Evolutionary conservation across 129 eudicot genomes (phyloP).

Genomic region (Calendula officinalis): DNA sequence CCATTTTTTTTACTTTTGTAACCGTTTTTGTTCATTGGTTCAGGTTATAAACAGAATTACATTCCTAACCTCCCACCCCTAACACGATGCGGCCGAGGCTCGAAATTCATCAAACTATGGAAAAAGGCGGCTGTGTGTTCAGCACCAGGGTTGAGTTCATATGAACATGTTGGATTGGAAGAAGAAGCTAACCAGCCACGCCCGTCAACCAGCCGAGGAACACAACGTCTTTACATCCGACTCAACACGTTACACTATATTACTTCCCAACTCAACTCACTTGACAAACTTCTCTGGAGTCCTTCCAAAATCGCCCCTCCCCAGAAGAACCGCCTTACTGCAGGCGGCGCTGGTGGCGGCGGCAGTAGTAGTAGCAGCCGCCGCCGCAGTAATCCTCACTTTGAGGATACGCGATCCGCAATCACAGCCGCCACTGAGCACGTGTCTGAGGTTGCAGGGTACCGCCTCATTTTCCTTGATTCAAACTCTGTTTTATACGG

Average conservation of each 20-base stretch:
- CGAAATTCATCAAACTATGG: slow-evolving; percentile 68
- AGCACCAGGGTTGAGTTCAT: slow-evolving; percentile 26
- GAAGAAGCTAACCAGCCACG: slow-evolving; percentile 54
- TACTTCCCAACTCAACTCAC: slow-evolving; percentile 53
- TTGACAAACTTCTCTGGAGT: slow-evolving; percentile 52
- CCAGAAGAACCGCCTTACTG: slow-evolving; percentile 20
- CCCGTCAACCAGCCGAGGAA: slow-evolving; percentile 89
- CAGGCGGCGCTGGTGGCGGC: too few relatives aligned
- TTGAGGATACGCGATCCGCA: slow-evolving; percentile 43
- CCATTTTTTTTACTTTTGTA: neutral
- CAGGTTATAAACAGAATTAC: slow-evolving; percentile 82
- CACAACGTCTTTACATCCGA: slow-evolving; percentile 92
- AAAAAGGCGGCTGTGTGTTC: slow-evolving; percentile 59
- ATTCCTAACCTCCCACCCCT: slow-evolving; percentile 81
- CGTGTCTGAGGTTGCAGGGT: slow-evolving; percentile 80
- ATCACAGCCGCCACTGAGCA: slow-evolving; percentile 54
- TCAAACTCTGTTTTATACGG: slow-evolving; percentile 63
- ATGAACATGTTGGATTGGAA: slow-evolving; percentile 1
- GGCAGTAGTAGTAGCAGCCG: slow-evolving; percentile 6
- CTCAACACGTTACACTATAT: slow-evolving; percentile 86
- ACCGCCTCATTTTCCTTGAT: slow-evolving; percentile 79
- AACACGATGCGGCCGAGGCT: slow-evolving; percentile 69
- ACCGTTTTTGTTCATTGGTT: slow-evolving; percentile 1
- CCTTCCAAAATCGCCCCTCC: slow-evolving; percentile 37
- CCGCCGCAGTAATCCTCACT: slow-evolving; percentile 35